phyloP scores from a whole-genome alignment of 1,284 basidiomycete genomes.

The Ustilago esculenta region DNA sequence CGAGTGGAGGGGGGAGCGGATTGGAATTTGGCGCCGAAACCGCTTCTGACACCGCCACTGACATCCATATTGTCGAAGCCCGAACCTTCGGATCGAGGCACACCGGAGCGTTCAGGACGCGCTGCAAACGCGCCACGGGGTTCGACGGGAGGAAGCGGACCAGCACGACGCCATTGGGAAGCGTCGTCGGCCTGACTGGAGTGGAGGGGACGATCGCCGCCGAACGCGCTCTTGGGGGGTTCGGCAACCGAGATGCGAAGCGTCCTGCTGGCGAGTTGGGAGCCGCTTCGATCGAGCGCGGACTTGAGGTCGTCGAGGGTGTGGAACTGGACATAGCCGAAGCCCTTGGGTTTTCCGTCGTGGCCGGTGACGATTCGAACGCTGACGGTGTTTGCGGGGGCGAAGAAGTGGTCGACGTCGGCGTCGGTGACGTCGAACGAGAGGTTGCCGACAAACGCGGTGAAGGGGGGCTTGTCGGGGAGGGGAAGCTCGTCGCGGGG shows the following conservation, averaged over 20 bases:
- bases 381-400: constrained; percentile 72
- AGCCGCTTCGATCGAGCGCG: constrained; percentile 69
- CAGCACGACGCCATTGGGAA: constrained; percentile 83
- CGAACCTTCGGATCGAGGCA: constrained; percentile 27
- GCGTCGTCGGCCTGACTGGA: constrained; percentile 69
- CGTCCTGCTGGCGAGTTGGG: constrained; percentile 77
- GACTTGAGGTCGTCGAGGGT: constrained; percentile 84
- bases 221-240: constrained; percentile 72
- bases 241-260: constrained; percentile 94
- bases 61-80: constrained; percentile 66
- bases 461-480: constrained; percentile 93
- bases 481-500: constrained; percentile 89
- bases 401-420: constrained; percentile 79
- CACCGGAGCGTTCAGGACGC: constrained; percentile 43
- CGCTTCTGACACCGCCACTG: constrained; percentile 55
- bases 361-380: constrained; percentile 92
- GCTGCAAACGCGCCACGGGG: constrained; percentile 47
- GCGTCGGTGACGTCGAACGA: constrained; percentile 88
- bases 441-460: constrained; percentile 94
- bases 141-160: constrained; percentile 73
- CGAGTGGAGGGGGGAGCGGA: constrained; percentile 40
- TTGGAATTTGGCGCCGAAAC: constrained; percentile 62
- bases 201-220: constrained; percentile 43
- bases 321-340: constrained; percentile 95
- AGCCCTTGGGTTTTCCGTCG: constrained; percentile 90